These are phyloP conservation scores for Trapa incisa DNA, from an alignment of 345 rosid species.

Conservation along the genomic window DNA sequence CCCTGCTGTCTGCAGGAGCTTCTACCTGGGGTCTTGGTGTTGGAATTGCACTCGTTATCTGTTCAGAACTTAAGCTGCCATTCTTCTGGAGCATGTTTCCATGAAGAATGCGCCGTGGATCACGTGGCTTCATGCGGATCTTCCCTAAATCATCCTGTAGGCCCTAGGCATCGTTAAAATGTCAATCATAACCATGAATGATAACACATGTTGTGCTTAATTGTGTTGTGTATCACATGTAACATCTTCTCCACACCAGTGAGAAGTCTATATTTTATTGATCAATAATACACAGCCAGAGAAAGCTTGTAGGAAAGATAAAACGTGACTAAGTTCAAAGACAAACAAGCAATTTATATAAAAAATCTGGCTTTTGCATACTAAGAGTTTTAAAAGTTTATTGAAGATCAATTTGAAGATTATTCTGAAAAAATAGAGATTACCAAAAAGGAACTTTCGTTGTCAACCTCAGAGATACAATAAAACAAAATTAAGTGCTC, in stretches of 20 bases:
- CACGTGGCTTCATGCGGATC: conserved; percentile 93
- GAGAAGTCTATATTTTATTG: neutral
- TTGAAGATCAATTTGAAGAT: neutral
- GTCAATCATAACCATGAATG: neutral
- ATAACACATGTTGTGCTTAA: neutral
- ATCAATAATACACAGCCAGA: neutral
- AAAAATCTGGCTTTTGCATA: neutral
- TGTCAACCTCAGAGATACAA: neutral
- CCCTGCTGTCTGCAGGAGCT: conserved; percentile 23
- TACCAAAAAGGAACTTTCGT: neutral
- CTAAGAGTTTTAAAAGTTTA: neutral
- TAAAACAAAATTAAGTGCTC: conserved; percentile 19
- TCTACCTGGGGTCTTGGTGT: conserved; percentile 22
- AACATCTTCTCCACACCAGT: neutral
- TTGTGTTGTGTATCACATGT: neutral
- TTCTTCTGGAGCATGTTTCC: conserved; percentile 42
- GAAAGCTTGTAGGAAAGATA: neutral
- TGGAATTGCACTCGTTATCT: conserved; percentile 29
- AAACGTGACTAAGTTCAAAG: neutral
- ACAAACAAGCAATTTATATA: neutral
- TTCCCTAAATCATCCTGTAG: conserved; percentile 58
- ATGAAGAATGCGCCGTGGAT: conserved; percentile 86
- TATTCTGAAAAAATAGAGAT: neutral
- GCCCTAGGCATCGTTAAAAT: neutral
- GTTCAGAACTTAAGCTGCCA: conserved; percentile 37